phyloP scores from a whole-genome alignment of 345 rosid species.

The Erucastrum elatum region DNA sequence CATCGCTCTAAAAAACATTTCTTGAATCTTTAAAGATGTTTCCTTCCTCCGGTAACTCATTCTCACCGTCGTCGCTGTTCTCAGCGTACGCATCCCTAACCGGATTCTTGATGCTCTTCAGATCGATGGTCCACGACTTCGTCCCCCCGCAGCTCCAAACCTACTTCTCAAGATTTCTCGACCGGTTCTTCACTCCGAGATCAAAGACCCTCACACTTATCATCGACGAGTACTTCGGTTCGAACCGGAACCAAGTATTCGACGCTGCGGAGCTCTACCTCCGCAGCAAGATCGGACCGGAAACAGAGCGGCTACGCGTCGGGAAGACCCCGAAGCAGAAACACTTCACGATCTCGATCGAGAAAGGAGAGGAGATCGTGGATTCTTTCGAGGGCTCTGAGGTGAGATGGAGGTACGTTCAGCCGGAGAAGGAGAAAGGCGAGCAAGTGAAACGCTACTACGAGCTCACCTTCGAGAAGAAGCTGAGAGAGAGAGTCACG shows the following conservation, averaged over 20 bases:
- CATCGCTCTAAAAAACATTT: neutral
- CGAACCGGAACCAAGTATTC: slow-evolving; percentile 41
- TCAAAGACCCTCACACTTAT: slow-evolving; percentile 33
- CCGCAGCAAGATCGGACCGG: slow-evolving; percentile 47
- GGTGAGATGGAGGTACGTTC: slow-evolving; percentile 42
- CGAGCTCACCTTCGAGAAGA: slow-evolving; percentile 48
- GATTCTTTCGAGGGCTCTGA: slow-evolving; percentile 36
- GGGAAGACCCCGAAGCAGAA: slow-evolving; percentile 43
- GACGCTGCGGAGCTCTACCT: slow-evolving; percentile 54
- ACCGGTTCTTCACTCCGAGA: slow-evolving; percentile 32
- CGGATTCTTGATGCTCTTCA: slow-evolving; percentile 45
- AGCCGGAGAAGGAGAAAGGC: slow-evolving; percentile 13
- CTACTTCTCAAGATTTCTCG: slow-evolving; percentile 25
- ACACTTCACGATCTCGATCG: slow-evolving; percentile 37
- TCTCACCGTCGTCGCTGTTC: slow-evolving; percentile 38
- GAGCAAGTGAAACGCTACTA: slow-evolving; percentile 32
- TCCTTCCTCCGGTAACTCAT: slow-evolving; percentile 27
- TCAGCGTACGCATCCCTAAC: slow-evolving; percentile 48
- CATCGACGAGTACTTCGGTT: slow-evolving; percentile 43
- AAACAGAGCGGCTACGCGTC: slow-evolving; percentile 42
- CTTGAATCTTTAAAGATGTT: slow-evolving; percentile 28
- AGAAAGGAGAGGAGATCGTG: slow-evolving; percentile 41
- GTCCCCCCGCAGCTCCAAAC: slow-evolving; percentile 36
- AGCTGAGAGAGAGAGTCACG: slow-evolving; percentile 36
- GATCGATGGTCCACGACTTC: slow-evolving; percentile 43